Base-by-base conservation (phyloP, 1,284 basidiomycete species). In the Gomphus sp. region DNA sequence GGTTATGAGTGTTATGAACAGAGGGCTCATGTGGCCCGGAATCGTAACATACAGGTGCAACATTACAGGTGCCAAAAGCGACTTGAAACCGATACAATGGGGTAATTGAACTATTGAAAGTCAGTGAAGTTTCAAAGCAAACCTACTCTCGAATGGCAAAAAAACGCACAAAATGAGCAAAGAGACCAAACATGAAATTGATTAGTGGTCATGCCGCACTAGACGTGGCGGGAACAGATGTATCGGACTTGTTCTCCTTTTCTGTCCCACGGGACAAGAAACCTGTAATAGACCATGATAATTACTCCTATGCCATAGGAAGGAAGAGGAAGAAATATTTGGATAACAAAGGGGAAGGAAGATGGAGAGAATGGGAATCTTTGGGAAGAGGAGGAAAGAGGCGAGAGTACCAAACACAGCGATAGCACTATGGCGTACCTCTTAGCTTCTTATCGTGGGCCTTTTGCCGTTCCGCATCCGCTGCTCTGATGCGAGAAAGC, bases 391-490 rank as follows among this genome's bases (percentile, higher is more conserved):
- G 4, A 36, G 34, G 34, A 10, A 36, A 36, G 34, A 36, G 34
- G 34, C 4, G 34, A 36, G 34, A 6, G 10, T 4, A 36, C 4
- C 6, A 36, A 36, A 36, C 34, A 4, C 6, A 36, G 34, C 6
- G 34, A 36, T 10, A 36, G 10, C 34, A 36, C 34, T 10, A 36
- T 36, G 34, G 10, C 65, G 39, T 49, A 86, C 89, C 91, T 75
- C 85, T 86, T 67, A 91, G 73, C 68, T 87, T 91, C 70, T 85
- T 76, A 62, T 84, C 84, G 61, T 83, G 76, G 6, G 70, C 78
- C 64, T 75, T 81, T 64, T 88, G 84, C 52, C 81, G 78, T 63
- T 83, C 81, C 63, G 83, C 79, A 59, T 91, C 87, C 45, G 76
- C 77, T 1, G 68, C 76, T 14, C 78, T 77, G 45, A 88, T 74